Base-by-base conservation (phyloP, 2,329 filamentous ascomycete genomes). In the Aureobasidium sp. region DNA sequence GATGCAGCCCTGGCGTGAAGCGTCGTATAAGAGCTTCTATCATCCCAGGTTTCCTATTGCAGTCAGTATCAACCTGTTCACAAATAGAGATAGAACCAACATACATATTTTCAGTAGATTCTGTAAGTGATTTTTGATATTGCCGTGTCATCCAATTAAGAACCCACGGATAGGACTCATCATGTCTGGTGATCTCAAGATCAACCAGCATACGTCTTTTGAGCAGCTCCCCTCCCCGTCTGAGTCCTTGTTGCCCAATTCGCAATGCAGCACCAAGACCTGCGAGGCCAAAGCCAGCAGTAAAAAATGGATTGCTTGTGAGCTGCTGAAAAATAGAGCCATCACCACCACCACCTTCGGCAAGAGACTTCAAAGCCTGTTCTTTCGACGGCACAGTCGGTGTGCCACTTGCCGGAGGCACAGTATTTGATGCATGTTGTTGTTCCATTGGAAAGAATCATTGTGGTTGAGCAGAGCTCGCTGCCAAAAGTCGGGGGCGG, bases 131-230 rank as follows among this genome's bases (percentile, higher is more conserved):
- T 20, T 66, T 65, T 60, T 71, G 67, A 53, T 73, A 73, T 57
- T 74, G 71, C 36, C 90, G 83, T 7, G 92, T 92, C 73, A 99
- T 89, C 92, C 94, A 99, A 66, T 92, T 87, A 10, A 99, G 82
- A 46, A 99, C 86, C 93, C 92, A 97, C 44, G 87, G 87, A 73
- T 97, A 99, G 1, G 93, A 92, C 48, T 91, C 86, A 76, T 99
- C 94, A 70, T 93, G 90, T 72, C 91, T 89, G 74, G 90, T 93
- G 75, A 99, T 96, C 76, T 99, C 94, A 70, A 99, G 86, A 70
- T 97, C 92, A 69, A 97, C 90, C 34, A 99, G 86, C 77, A 99
- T 85, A 53, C 93, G 90, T 59, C 88, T 87, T 55, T 90, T 89
- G 63, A 96, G 77, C 62, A 95, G 81, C 47, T 84, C 83, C n/a